Evolutionary conservation across 2,329 filamentous ascomycete species (phyloP).

Genomic region (Phialophora chinensis): DNA sequence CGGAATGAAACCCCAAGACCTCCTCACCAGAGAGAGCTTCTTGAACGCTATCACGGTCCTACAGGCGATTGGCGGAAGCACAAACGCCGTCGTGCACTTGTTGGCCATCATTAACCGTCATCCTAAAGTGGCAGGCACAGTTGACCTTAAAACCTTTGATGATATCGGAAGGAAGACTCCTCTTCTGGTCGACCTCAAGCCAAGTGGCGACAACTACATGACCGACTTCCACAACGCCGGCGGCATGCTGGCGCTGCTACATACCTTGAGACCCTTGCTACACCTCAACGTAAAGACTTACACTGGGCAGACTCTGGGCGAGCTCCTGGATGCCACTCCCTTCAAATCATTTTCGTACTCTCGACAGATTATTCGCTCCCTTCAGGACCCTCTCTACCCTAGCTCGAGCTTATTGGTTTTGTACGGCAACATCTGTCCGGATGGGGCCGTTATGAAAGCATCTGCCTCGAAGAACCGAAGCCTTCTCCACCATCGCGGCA

Average conservation of each 20-base stretch:
- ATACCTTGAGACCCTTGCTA: constrained; percentile 54
- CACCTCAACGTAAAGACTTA: constrained; percentile 55
- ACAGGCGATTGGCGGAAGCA: constrained; percentile 62
- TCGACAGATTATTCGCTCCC: constrained; percentile 51
- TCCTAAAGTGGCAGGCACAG: constrained; percentile 52
- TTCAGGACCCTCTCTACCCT: constrained; percentile 54
- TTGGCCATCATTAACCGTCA: constrained; percentile 62
- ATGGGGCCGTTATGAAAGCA: constrained; percentile 58
- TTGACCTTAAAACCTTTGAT: constrained; percentile 55
- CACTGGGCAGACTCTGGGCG: constrained; percentile 55
- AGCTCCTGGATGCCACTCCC: constrained; percentile 51
- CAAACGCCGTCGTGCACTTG: constrained; percentile 63
- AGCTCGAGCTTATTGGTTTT: constrained; percentile 55
- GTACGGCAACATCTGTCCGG: constrained; percentile 56
- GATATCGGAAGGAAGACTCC: constrained; percentile 56
- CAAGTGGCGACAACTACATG: constrained; percentile 61
- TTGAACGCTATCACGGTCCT: constrained; percentile 63
- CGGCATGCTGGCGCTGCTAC: constrained; percentile 57
- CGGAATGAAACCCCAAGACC: constrained; percentile 56
- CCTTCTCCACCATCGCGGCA: constrained; percentile 53
- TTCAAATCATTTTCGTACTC: constrained; percentile 53
- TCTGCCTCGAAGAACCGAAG: constrained; percentile 56
- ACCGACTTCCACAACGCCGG: constrained; percentile 62
- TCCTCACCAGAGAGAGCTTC: constrained; percentile 62
- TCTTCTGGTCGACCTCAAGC: constrained; percentile 59